Percentiles rank a stretch among this genome's conserved stretches.
Conservation (phyloP, 139 green algal genomes). For the Chlamydomonas eustigma region DNA sequence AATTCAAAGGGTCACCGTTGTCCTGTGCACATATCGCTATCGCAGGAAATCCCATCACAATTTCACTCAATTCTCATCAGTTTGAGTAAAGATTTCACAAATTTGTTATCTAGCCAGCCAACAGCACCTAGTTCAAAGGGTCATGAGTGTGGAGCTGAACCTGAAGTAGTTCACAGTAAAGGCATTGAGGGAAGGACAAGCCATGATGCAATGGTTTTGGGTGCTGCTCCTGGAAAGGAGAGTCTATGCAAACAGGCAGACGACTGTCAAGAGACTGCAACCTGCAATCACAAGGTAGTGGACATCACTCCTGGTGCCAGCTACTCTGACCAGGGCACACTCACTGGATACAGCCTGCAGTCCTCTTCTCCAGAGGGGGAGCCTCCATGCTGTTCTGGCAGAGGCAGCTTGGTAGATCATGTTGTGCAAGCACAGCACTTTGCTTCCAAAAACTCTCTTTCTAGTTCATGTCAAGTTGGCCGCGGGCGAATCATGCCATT, state of each 20-base stretch:
- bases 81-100: neutral
- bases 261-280: neutral
- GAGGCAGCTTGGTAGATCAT: neutral
- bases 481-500: neutral
- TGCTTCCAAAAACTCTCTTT: neutral
- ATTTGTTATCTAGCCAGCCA: no score
- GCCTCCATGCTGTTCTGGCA: neutral
- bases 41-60: neutral
- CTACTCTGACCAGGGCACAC: constrained; percentile 5
- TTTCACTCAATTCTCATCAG: neutral
- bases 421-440: neutral
- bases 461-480: neutral
- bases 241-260: neutral
- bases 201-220: neutral
- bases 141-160: neutral
- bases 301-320: neutral
- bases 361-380: neutral
- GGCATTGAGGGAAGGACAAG: neutral
- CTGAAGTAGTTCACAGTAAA: neutral
- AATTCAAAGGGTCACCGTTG: no score
- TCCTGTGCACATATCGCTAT: no score
- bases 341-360: neutral
- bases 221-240: neutral
- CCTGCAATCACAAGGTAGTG: neutral
- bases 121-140: neutral